Conservation (phyloP, 2,329 filamentous ascomycete genomes). For the Sporothrix variecibatus region DNA sequence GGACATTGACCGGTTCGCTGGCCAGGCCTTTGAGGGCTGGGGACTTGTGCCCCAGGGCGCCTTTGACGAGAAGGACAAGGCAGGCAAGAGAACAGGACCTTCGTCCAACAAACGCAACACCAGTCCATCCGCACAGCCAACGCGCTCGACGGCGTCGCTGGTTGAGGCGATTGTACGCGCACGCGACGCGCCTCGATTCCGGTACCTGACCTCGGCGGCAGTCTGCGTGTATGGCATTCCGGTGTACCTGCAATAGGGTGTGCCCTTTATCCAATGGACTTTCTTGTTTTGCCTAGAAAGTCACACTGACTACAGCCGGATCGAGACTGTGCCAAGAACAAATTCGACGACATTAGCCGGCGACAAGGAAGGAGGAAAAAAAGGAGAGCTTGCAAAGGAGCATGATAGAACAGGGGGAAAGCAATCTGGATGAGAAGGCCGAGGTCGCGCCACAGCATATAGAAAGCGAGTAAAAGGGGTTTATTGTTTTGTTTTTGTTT, state of each 20-base stretch:
- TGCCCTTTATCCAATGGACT: not conserved
- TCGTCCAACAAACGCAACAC: constrained; percentile 26
- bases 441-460: constrained; percentile 5
- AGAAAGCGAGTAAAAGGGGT: not conserved
- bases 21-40: constrained; percentile 80
- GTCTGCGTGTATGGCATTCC: constrained; percentile 95
- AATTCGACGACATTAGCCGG: not conserved
- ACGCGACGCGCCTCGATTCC: constrained; percentile 77
- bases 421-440: constrained; percentile 9
- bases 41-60: constrained; percentile 63
- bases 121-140: not conserved
- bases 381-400: not conserved
- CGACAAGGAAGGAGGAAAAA: not conserved
- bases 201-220: constrained; percentile 90
- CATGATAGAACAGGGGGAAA: not conserved
- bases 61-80: constrained; percentile 39
- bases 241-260: constrained; percentile 64
- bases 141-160: constrained; percentile 52
- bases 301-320: not conserved
- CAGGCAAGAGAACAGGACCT: not conserved
- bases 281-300: not conserved
- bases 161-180: constrained; percentile 80
- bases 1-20: constrained; percentile 92
- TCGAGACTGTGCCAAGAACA: constrained; percentile 8
- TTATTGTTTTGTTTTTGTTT: not conserved